Evolutionary conservation across 73 alveolate species (phyloP).

Genomic region (Uronychia binucleata): DNA sequence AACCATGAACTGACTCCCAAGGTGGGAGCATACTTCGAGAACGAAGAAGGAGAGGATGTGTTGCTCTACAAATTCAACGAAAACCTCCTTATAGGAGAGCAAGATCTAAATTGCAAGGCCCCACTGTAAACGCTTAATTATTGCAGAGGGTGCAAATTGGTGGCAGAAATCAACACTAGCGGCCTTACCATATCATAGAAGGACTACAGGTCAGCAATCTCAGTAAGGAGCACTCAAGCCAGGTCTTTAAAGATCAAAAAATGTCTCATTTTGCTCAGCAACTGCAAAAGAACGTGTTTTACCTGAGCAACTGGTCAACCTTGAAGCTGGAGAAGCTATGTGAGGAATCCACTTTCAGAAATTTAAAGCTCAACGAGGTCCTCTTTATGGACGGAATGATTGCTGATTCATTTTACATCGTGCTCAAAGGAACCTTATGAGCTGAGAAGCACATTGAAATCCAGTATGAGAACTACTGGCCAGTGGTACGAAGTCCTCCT

Average conservation of each 20-base stretch:
- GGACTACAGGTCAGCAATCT: not conserved
- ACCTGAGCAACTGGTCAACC: not conserved
- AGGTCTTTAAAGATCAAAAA: not conserved
- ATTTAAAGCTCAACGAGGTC: slow-evolving; percentile 30
- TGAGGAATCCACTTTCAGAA: not conserved
- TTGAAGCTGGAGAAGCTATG: slow-evolving; percentile 29
- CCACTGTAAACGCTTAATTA: not conserved
- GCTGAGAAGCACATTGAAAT: slow-evolving; percentile 37
- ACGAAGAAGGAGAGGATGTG: not conserved
- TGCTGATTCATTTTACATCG: slow-evolving; percentile 20
- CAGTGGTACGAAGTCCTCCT: not conserved
- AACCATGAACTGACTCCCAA: no score
- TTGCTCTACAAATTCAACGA: not conserved
- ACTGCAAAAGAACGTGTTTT: not conserved
- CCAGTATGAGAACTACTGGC: slow-evolving; percentile 60
- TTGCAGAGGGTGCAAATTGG: not conserved
- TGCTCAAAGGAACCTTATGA: slow-evolving; percentile 27
- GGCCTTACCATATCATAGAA: not conserved
- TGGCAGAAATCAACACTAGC: not conserved
- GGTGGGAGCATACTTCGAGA: not conserved
- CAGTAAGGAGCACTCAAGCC: not conserved
- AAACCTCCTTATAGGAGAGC: not conserved
- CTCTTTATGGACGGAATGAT: slow-evolving; percentile 24
- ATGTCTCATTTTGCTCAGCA: not conserved
- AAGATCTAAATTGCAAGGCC: not conserved